A percentile compares a stretch with the other conserved stretches of the same genome.
Evolutionary conservation across 495 filamentous ascomycete genomes (phyloP).

Genomic region (Oidiodendron maius): DNA sequence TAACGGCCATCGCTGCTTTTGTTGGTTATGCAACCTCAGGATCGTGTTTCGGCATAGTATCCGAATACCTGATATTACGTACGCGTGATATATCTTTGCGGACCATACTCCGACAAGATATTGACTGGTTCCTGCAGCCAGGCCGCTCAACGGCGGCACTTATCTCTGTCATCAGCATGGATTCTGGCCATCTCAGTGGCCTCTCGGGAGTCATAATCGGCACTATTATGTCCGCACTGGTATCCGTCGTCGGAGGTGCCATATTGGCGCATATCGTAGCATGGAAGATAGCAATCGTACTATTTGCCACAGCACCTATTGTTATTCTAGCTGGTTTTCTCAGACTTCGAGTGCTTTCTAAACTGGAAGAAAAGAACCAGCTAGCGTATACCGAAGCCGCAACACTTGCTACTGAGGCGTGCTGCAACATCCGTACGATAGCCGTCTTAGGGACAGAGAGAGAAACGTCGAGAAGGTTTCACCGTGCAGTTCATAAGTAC

Average conservation of each 20-base stretch:
- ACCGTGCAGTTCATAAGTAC: slow-evolving; percentile 33
- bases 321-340: slow-evolving; percentile 46
- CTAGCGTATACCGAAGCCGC: slow-evolving; percentile 49
- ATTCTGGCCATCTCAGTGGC: slow-evolving; percentile 42
- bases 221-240: slow-evolving; percentile 34
- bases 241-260: slow-evolving; percentile 39
- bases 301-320: slow-evolving; percentile 45
- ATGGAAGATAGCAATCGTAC: slow-evolving; percentile 54
- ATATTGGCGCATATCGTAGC: slow-evolving; percentile 53
- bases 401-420: slow-evolving; percentile 52
- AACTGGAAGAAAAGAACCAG: slow-evolving; percentile 53
- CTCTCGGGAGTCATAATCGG: slow-evolving; percentile 33
- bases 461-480: slow-evolving; percentile 37
- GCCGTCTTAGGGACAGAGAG: slow-evolving; percentile 45
- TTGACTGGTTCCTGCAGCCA: slow-evolving; percentile 49
- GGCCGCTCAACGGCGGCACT: slow-evolving; percentile 40
- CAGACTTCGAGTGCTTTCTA: slow-evolving; percentile 41
- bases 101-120: slow-evolving; percentile 44
- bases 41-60: slow-evolving; percentile 43
- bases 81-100: slow-evolving; percentile 45
- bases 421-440: slow-evolving; percentile 52
- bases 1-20: slow-evolving; percentile 47
- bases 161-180: slow-evolving; percentile 43
- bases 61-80: slow-evolving; percentile 46
- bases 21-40: slow-evolving; percentile 46